These are phyloP conservation scores for Lentinus brumalis DNA, from an alignment of 768 basidiomycete genomes.

Conservation along the genomic window DNA sequence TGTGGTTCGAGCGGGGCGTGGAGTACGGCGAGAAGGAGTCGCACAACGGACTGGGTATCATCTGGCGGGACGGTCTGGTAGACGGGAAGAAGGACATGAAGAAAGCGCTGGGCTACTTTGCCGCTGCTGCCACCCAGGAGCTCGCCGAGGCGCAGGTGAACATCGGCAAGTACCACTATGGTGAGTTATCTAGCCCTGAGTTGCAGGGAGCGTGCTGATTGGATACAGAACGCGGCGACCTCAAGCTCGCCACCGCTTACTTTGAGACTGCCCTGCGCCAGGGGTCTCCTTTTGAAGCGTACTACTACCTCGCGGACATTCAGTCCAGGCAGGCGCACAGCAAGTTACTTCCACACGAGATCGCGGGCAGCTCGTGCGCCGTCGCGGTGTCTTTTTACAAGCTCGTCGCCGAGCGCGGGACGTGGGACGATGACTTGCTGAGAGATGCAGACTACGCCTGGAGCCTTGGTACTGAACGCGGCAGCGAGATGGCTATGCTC, in stretches of 20 bases:
- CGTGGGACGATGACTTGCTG: constrained; percentile 81
- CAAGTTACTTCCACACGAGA: constrained; percentile 44
- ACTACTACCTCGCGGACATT: constrained; percentile 89
- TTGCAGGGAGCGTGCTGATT: neutral
- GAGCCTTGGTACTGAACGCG: constrained; percentile 67
- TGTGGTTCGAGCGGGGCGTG: constrained; percentile 93
- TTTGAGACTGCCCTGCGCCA: constrained; percentile 85
- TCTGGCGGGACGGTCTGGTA: constrained; percentile 86
- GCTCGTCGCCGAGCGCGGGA: constrained; percentile 85
- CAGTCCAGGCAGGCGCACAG: constrained; percentile 61
- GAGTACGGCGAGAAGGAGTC: constrained; percentile 84
- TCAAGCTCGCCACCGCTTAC: constrained; percentile 63
- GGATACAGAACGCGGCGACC: constrained; percentile 65
- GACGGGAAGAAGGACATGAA: constrained; percentile 63
- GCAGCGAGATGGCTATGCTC: constrained; percentile 82
- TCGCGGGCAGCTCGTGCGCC: constrained; percentile 77
- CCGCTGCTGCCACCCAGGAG: constrained; percentile 81
- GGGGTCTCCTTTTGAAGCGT: constrained; percentile 93
- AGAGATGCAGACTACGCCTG: constrained; percentile 79
- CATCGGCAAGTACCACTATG: constrained; percentile 77
- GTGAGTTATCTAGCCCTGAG: constrained; percentile 38
- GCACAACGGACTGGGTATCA: constrained; percentile 88
- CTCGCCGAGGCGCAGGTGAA: constrained; percentile 93
- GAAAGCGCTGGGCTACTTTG: constrained; percentile 69
- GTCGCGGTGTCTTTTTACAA: constrained; percentile 94